Evolutionary conservation across 208 protist species (phyloP).

Genomic region (Trypanosoma brucei): DNA sequence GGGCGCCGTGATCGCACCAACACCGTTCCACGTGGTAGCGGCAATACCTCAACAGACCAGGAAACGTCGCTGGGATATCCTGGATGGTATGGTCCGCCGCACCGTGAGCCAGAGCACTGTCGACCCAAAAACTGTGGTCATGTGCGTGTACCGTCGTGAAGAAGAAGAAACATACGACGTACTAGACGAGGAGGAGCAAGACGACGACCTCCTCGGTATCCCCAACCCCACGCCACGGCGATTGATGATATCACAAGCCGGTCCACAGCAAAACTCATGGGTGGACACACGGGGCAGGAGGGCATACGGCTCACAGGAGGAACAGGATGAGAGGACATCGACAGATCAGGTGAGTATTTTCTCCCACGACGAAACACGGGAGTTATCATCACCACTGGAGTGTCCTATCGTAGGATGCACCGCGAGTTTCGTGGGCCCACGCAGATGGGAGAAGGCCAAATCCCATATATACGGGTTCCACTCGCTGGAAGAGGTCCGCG

Average conservation of each 20-base stretch:
- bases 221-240: not conserved
- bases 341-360: not conserved
- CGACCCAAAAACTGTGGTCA: not conserved
- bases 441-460: not conserved
- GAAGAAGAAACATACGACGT: not conserved
- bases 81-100: not conserved
- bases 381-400: not conserved
- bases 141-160: not conserved
- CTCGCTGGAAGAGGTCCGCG: not conserved
- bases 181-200: not conserved
- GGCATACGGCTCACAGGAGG: too few species aligned
- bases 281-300: too few species aligned
- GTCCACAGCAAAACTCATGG: too few species aligned
- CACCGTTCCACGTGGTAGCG: not conserved
- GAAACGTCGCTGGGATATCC: not conserved
- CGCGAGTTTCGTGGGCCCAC: not conserved
- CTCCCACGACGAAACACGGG: not conserved
- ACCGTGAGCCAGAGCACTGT: not conserved
- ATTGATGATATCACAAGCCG: not conserved
- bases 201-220: not conserved
- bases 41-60: not conserved
- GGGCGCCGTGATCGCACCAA: not conserved
- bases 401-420: not conserved
- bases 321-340: not conserved
- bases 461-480: not conserved